Conservation (phyloP, 768 basidiomycete species). For the Tulasnella sp. region DNA sequence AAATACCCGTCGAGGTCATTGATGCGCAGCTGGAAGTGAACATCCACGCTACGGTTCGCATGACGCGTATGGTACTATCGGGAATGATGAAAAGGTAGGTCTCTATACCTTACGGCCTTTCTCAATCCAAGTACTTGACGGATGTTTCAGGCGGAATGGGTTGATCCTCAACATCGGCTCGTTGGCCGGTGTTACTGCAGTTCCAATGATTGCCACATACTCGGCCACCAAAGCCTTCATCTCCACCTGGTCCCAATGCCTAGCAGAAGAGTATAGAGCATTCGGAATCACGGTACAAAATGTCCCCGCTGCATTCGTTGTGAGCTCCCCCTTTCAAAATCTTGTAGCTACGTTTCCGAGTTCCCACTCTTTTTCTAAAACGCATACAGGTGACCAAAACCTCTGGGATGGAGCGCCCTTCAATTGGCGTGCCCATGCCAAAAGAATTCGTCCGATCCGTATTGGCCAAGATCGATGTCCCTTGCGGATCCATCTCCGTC, state of each 20-base stretch:
- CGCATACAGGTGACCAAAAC: constrained; percentile 70
- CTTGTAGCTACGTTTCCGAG: no score
- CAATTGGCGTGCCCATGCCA: constrained; percentile 62
- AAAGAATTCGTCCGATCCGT: constrained; percentile 63
- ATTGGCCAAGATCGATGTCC: constrained; percentile 60
- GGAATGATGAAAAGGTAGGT: constrained; percentile 65
- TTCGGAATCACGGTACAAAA: constrained; percentile 74
- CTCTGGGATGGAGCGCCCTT: constrained; percentile 76
- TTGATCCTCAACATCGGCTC: constrained; percentile 88
- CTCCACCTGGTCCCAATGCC: constrained; percentile 70
- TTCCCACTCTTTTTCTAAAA: no score
- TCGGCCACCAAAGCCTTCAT: constrained; percentile 89
- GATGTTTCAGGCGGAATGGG: constrained; percentile 54
- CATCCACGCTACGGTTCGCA: constrained; percentile 63
- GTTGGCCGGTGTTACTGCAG: constrained; percentile 76
- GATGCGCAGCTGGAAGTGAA: constrained; percentile 81
- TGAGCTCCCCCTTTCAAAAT: constrained; percentile 32
- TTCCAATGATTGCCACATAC: constrained; percentile 90
- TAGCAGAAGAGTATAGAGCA: constrained; percentile 68
- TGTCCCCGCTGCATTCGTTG: constrained; percentile 90
- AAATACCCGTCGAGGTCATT: constrained; percentile 64
- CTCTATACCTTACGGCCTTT: constrained; percentile 38
- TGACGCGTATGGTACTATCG: constrained; percentile 73
- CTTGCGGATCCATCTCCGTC: constrained; percentile 66
- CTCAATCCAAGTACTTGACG: background rate